phyloP scores from a whole-genome alignment of 2,329 filamentous ascomycete genomes.

The Fusarium metavorans region DNA sequence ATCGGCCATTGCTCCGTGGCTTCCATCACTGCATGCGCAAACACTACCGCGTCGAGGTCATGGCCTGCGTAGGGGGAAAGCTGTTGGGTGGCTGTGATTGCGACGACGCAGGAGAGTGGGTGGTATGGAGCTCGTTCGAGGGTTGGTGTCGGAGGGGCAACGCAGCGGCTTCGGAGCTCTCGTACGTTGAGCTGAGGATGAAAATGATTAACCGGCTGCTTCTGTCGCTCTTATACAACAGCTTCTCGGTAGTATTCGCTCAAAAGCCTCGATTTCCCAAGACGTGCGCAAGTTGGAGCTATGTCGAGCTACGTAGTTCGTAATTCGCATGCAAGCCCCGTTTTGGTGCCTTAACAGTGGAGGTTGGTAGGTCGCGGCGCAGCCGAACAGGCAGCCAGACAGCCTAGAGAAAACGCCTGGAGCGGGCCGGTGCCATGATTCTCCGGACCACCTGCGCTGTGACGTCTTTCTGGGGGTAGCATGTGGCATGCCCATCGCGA shows the following conservation, averaged over 20 bases:
- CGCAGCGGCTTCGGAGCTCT: constrained; percentile 10
- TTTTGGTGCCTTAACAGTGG: constrained; percentile 32
- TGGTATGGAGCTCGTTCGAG: constrained; percentile 40
- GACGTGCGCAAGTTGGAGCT: constrained; percentile 38
- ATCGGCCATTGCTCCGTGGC: constrained; percentile 61
- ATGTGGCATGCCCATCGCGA: constrained; percentile 28
- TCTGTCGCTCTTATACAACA: background rate
- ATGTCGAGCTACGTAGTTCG: constrained; percentile 43
- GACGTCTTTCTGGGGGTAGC: constrained; percentile 41
- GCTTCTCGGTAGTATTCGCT: background rate
- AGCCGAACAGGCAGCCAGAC: constrained; percentile 25
- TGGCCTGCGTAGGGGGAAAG: constrained; percentile 40
- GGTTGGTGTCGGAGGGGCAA: constrained; percentile 33
- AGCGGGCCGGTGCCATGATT: constrained; percentile 44
- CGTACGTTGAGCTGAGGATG: constrained; percentile 1
- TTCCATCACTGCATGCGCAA: constrained; percentile 54
- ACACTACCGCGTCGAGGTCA: constrained; percentile 43
- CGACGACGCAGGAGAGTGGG: constrained; percentile 27
- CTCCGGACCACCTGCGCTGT: constrained; percentile 39
- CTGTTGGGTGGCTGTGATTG: constrained; percentile 33
- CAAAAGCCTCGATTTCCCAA: constrained; percentile 16
- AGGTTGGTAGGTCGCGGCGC: constrained; percentile 38
- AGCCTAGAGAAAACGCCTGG: background rate
- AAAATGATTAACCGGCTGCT: background rate
- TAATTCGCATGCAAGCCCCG: constrained; percentile 40